These are phyloP conservation scores for Cucumis melo DNA, from an alignment of 306 rosid species.

Conservation along the genomic window DNA sequence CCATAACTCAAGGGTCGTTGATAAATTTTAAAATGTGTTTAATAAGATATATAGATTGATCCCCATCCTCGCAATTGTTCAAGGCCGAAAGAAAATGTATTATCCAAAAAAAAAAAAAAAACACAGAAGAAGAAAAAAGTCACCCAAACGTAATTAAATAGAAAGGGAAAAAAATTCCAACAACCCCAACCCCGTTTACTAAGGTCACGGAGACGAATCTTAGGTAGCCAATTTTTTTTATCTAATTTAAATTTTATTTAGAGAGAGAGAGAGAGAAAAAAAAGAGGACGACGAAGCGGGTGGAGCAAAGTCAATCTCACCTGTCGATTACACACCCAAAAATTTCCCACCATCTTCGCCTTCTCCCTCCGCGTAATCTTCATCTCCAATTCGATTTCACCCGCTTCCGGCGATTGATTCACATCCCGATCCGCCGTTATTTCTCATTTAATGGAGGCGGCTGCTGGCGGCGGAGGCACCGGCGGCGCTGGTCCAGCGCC, in stretches of 20 bases:
- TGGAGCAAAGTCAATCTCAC: neutral
- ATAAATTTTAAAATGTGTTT: too few species aligned
- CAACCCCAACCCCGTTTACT: neutral
- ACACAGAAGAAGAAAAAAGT: too few species aligned
- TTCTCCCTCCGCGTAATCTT: neutral
- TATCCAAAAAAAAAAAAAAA: too few species aligned
- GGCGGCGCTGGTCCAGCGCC: conserved; percentile 77
- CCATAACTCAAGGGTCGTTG: too few species aligned
- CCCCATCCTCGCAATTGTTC: too few species aligned
- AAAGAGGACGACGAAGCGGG: neutral
- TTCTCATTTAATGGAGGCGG: neutral
- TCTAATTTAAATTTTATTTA: neutral
- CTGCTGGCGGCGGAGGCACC: conserved; percentile 32
- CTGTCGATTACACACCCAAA: neutral
- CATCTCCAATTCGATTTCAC: neutral
- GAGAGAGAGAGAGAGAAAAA: neutral
- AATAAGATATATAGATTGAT: too few species aligned
- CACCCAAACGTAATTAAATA: too few species aligned
- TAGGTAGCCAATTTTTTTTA: neutral
- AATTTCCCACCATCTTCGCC: neutral
- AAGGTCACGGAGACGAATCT: neutral
- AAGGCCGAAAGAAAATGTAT: too few species aligned
- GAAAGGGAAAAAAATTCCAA: too few species aligned
- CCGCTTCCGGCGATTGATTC: conserved; percentile 4
- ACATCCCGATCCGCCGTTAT: neutral